Percentiles rank a stretch among this genome's conserved stretches.
Conservation (phyloP, 2,329 filamentous ascomycete species). For the Cordyceps pruinosa region DNA sequence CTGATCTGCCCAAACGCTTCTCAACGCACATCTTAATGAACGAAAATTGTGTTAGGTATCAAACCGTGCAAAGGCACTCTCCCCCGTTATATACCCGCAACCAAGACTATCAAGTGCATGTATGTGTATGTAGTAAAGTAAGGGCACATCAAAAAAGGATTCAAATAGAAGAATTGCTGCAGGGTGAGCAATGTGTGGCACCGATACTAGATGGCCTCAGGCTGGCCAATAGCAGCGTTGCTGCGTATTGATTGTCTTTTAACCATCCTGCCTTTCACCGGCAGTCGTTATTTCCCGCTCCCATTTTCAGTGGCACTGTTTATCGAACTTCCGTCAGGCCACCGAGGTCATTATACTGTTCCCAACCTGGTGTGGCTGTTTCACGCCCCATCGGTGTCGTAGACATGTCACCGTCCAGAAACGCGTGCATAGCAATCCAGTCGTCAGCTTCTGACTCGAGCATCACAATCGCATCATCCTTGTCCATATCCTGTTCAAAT, state of each 20-base stretch:
- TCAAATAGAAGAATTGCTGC: not conserved
- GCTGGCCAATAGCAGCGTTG: not conserved
- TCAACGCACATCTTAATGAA: no score
- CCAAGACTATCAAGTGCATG: no score
- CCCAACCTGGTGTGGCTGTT: constrained; percentile 33
- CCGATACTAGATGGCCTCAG: constrained; percentile 5
- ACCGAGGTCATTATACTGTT: constrained; percentile 40
- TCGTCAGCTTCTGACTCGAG: constrained; percentile 25
- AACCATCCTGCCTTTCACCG: no score
- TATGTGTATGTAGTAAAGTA: no score
- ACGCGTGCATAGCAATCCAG: constrained; percentile 31
- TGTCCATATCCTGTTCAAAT: constrained; percentile 16
- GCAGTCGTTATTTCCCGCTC: no score
- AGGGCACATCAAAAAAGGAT: not conserved
- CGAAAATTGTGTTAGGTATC: no score
- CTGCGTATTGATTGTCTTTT: not conserved
- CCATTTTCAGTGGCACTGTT: constrained; percentile 2
- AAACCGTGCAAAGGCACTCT: no score
- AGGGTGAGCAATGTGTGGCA: not conserved
- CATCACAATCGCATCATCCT: constrained; percentile 21
- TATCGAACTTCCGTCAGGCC: constrained; percentile 35
- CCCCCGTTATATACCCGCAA: no score
- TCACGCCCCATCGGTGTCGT: constrained; percentile 16
- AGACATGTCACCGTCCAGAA: constrained; percentile 23
- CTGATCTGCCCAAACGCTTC: no score